These are phyloP conservation scores for Barnettozyma pratensis DNA, from an alignment of 805 yeast species.

Conservation along the genomic window DNA sequence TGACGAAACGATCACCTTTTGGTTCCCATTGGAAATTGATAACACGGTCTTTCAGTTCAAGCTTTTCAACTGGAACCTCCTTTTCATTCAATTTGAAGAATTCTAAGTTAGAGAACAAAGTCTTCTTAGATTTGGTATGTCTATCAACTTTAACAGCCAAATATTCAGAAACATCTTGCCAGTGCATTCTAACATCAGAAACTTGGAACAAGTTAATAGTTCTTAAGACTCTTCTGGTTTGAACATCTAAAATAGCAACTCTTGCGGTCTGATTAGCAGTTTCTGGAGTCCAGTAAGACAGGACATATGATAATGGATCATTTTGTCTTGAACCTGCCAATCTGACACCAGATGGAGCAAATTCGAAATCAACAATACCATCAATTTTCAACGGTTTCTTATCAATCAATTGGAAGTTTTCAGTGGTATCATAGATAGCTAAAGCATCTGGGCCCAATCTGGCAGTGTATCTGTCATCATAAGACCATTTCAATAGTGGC, in stretches of 20 bases:
- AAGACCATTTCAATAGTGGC: constrained; percentile 97
- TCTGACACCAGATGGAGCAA: constrained; percentile 85
- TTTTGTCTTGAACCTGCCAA: constrained; percentile 50
- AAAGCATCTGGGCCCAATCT: constrained; percentile 91
- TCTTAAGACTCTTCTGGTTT: constrained; percentile 77
- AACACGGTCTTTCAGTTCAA: constrained; percentile 88
- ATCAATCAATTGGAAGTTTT: constrained; percentile 74
- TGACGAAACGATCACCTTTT: constrained; percentile 77
- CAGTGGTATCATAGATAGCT: constrained; percentile 78
- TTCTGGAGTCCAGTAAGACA: constrained; percentile 98
- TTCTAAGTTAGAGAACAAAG: constrained; percentile 85
- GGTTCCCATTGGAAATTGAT: constrained; percentile 96
- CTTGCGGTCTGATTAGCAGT: constrained; percentile 87
- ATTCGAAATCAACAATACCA: constrained; percentile 86
- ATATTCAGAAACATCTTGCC: constrained; percentile 86
- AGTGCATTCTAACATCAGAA: constrained; percentile 79
- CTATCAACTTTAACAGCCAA: constrained; percentile 95
- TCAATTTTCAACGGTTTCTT: constrained; percentile 80
- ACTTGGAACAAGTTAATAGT: constrained; percentile 94
- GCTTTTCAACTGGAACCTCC: constrained; percentile 90
- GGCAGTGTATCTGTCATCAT: constrained; percentile 88
- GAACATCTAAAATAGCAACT: constrained; percentile 84
- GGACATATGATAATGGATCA: constrained; percentile 55
- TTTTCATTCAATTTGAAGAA: constrained; percentile 83
- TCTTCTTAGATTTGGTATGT: constrained; percentile 92